Evolutionary conservation across 148 eudicot genomes (phyloP).

Genomic region (Chenopodium suecicum): DNA sequence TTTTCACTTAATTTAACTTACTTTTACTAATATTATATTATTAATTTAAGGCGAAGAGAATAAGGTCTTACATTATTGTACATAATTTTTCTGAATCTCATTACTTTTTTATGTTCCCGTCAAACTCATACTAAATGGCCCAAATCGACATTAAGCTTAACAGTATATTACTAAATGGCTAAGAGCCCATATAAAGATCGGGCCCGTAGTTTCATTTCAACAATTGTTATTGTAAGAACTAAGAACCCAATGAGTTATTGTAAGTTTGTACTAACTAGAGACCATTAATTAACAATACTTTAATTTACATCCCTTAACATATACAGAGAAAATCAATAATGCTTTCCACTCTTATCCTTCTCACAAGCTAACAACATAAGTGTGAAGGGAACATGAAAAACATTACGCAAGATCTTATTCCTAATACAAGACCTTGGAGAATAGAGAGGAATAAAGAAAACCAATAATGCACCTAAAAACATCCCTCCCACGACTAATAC

Average conservation of each 20-base stretch:
- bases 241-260: no score
- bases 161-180: background rate
- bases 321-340: background rate
- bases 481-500: constrained; percentile 27
- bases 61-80: no score
- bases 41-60: no score
- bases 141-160: background rate
- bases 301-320: no score
- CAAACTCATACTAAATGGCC: background rate
- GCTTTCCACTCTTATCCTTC: background rate
- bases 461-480: constrained; percentile 21
- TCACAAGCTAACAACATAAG: constrained; percentile 29
- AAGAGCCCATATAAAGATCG: no score
- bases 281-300: no score
- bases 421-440: constrained; percentile 6
- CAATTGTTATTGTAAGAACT: no score
- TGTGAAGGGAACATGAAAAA: constrained; percentile 16
- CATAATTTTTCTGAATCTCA: background rate
- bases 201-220: no score
- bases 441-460: constrained; percentile 27
- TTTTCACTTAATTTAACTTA: no score
- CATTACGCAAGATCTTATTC: constrained; percentile 10
- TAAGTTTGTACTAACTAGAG: no score
- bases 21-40: no score
- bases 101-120: no score